phyloP scores from a whole-genome alignment of 345 rosid species.

The Syzygium aromaticum region DNA sequence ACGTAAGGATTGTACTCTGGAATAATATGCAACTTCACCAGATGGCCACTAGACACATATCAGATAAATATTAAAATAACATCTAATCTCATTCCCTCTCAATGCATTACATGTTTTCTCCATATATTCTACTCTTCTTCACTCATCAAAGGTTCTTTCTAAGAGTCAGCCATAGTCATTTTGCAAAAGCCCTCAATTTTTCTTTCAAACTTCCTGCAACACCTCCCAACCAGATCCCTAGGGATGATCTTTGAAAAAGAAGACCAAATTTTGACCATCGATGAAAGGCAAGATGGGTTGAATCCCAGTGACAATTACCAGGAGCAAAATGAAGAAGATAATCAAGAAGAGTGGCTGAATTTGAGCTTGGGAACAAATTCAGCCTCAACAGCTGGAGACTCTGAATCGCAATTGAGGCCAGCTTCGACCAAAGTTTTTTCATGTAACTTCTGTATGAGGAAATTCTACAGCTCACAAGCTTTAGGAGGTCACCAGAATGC shows the following conservation, averaged over 20 bases:
- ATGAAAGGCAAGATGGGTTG: constrained; percentile 6
- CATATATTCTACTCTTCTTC: constrained; percentile 18
- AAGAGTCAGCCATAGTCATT: constrained; percentile 14
- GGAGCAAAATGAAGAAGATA: constrained; percentile 12
- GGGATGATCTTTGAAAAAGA: constrained; percentile 36
- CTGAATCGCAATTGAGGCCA: constrained; percentile 22
- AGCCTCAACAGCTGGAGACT: constrained; percentile 26
- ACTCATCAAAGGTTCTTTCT: constrained; percentile 18
- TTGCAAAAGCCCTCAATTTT: constrained; percentile 6
- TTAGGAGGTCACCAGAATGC: constrained; percentile 83
- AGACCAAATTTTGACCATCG: constrained; percentile 15
- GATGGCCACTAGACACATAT: constrained; percentile 26
- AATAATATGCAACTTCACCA: constrained; percentile 29
- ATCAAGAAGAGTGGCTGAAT: constrained; percentile 46
- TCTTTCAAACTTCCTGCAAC: background rate
- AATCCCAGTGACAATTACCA: constrained; percentile 9
- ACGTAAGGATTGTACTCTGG: constrained; percentile 34
- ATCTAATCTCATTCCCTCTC: constrained; percentile 1
- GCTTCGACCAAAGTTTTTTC: constrained; percentile 42
- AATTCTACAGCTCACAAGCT: constrained; percentile 70
- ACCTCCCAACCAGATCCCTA: background rate
- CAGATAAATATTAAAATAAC: constrained; percentile 4
- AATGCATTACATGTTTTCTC: constrained; percentile 13
- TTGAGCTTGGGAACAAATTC: constrained; percentile 44
- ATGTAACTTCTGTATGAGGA: constrained; percentile 70